These are phyloP conservation scores for Russula sp. DNA, from an alignment of 768 basidiomycete genomes.

Conservation along the genomic window DNA sequence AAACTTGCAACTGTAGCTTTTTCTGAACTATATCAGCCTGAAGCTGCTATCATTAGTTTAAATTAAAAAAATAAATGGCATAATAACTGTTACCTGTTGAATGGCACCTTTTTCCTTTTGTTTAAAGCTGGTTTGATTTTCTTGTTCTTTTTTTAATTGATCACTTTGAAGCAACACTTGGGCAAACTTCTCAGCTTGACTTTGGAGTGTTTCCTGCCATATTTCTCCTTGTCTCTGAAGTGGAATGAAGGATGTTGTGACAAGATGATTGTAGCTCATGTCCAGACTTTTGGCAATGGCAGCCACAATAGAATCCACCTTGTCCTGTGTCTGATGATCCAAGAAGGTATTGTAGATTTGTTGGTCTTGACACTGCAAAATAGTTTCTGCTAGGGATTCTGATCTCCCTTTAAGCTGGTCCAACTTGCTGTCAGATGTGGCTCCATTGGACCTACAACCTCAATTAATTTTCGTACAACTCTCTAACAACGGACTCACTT, in stretches of 20 bases:
- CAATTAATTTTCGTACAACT: background rate
- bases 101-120: constrained; percentile 1
- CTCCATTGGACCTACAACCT: background rate
- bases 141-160: constrained; percentile 9
- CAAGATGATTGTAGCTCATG: background rate
- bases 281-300: constrained; percentile 14
- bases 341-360: constrained; percentile 10
- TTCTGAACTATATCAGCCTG: constrained; percentile 14
- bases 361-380: constrained; percentile 11
- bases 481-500: constrained; percentile 2
- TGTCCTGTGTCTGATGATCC: constrained; percentile 8
- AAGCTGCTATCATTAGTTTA: constrained; percentile 11
- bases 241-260: constrained; percentile 3
- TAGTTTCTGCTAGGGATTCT: constrained; percentile 13
- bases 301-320: constrained; percentile 12
- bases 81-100: constrained; percentile 13
- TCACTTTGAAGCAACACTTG: constrained; percentile 14
- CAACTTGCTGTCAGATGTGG: background rate
- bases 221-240: constrained; percentile 13
- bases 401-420: constrained; percentile 6
- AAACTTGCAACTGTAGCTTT: constrained; percentile 3
- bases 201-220: constrained; percentile 11
- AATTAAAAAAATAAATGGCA: background rate
- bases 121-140: background rate
- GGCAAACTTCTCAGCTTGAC: constrained; percentile 10